Percentiles rank a stretch among this genome's conserved stretches.
Conservation (phyloP, 2,329 filamentous ascomycete genomes). For the Nakataea oryzae region DNA sequence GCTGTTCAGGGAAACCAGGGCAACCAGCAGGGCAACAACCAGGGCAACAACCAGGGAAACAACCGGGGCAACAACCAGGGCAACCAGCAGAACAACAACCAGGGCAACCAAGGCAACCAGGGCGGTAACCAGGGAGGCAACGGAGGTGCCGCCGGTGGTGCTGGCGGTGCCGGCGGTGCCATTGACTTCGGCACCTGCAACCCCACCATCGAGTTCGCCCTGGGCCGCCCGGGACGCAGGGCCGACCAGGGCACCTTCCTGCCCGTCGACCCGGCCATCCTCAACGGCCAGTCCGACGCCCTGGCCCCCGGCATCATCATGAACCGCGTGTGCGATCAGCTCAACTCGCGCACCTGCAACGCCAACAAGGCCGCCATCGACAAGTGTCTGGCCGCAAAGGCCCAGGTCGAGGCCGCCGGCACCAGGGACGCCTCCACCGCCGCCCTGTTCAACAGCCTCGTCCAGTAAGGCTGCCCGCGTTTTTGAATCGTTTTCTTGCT, state of each 20-base stretch:
- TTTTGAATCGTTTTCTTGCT: neutral
- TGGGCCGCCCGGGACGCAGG: constrained; percentile 44
- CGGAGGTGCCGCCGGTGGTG: neutral
- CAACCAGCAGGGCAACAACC: neutral
- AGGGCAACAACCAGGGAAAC: neutral
- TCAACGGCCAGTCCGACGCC: constrained; percentile 54
- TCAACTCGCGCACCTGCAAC: constrained; percentile 50
- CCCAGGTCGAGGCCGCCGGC: constrained; percentile 19
- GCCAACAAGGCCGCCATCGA: constrained; percentile 49
- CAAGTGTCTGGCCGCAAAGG: constrained; percentile 41
- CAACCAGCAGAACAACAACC: neutral
- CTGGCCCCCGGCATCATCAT: constrained; percentile 66
- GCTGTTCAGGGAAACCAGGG: neutral
- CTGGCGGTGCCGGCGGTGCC: constrained; percentile 14
- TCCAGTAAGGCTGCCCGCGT: constrained; percentile 8
- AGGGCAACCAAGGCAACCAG: constrained; percentile 4
- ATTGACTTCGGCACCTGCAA: constrained; percentile 43
- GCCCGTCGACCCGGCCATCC: constrained; percentile 49
- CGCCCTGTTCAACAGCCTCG: constrained; percentile 26
- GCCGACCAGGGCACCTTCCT: constrained; percentile 57
- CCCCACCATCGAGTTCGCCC: constrained; percentile 49
- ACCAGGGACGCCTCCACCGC: constrained; percentile 25
- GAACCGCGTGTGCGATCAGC: constrained; percentile 60
- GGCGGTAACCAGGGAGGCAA: constrained; percentile 4
- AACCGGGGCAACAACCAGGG: neutral